Conservation (phyloP, 305 asterid genomes). For the Rubia tinctorum region DNA sequence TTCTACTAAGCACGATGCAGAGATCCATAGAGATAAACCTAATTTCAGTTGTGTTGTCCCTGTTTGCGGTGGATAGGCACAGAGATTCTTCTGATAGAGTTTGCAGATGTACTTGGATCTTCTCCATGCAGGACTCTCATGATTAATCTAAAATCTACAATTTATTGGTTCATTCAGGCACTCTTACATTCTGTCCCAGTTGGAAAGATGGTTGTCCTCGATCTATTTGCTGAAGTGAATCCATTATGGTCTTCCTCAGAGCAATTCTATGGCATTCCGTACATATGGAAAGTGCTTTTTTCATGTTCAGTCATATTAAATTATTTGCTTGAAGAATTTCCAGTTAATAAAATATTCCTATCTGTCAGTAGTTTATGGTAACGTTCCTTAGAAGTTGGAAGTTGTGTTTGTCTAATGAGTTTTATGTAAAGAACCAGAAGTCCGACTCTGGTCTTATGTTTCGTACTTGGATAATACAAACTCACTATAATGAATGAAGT, state of each 20-base stretch:
- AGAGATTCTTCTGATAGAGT: background rate
- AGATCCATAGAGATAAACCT: too few species aligned
- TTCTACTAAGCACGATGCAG: too few species aligned
- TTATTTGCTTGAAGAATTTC: background rate
- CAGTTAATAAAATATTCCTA: background rate
- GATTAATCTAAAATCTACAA: conserved; percentile 17
- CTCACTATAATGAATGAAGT: too few species aligned
- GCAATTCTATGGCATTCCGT: conserved; percentile 87
- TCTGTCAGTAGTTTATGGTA: background rate
- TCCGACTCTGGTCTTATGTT: too few species aligned
- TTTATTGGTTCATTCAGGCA: conserved; percentile 47
- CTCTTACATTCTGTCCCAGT: conserved; percentile 95
- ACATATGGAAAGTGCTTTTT: conserved; percentile 54
- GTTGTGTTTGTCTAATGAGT: too few species aligned
- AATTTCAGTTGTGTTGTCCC: too few species aligned
- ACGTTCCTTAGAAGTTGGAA: too few species aligned
- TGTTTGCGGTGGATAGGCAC: background rate
- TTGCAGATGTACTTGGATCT: conserved; percentile 4
- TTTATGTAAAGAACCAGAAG: too few species aligned
- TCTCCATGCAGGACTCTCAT: background rate
- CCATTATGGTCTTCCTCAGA: conserved; percentile 92
- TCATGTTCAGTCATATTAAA: background rate
- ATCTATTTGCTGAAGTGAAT: conserved; percentile 94
- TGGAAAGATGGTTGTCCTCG: conserved; percentile 98
- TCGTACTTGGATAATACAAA: too few species aligned